These are phyloP conservation scores for Fusarium floridanum DNA, from an alignment of 2,329 filamentous ascomycete genomes.

Conservation along the genomic window DNA sequence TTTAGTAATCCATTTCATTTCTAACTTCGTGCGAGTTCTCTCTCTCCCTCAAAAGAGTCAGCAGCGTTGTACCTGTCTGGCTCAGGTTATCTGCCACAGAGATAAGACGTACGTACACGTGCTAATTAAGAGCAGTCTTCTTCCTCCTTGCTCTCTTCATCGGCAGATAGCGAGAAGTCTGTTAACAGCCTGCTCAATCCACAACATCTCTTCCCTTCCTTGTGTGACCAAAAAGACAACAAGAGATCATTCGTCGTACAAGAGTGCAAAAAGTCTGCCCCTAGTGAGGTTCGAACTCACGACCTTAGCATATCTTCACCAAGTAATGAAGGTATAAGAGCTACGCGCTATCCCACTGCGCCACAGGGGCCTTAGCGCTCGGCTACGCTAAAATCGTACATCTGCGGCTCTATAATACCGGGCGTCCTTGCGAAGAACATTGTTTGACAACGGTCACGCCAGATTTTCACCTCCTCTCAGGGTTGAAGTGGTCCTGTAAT, in stretches of 20 bases:
- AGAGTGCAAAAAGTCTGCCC: not conserved
- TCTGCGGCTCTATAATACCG: not conserved
- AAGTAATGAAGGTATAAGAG: conserved; percentile 3
- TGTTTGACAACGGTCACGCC: not conserved
- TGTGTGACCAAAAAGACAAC: not conserved
- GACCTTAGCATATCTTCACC: conserved; percentile 3
- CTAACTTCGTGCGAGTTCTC: not conserved
- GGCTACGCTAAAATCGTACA: not conserved
- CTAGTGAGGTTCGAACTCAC: conserved; percentile 4
- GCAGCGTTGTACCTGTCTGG: not conserved
- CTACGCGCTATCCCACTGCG: conserved; percentile 3
- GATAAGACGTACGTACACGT: no score
- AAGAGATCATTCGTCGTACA: not conserved
- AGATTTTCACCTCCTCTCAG: not conserved
- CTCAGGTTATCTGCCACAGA: not conserved
- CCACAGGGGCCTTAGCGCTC: not conserved
- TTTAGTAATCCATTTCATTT: not conserved
- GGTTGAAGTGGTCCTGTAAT: fast-evolving
- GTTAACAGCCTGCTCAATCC: not conserved
- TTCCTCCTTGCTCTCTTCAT: no score
- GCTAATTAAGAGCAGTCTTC: no score
- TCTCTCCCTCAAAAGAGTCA: not conserved
- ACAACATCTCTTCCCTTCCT: not conserved
- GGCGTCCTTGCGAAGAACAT: fast-evolving
- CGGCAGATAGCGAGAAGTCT: no score